Base-by-base conservation (phyloP, 2,329 filamentous ascomycete genomes). In the Penicillium hesseltinei region DNA sequence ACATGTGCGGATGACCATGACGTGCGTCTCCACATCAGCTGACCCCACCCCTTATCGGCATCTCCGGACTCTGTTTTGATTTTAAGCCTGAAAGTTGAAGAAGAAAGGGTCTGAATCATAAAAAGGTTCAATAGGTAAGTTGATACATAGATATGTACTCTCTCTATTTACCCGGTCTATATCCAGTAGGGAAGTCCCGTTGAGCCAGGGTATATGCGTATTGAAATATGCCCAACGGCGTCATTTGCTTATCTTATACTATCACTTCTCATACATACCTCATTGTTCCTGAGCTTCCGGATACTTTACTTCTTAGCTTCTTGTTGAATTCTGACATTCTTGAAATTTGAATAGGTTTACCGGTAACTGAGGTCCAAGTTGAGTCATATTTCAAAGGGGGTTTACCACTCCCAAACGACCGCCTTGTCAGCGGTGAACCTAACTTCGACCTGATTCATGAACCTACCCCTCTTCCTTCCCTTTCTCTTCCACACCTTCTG, bases 401-500 rank as follows among this genome's bases (percentile, higher is more conserved):
- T 25, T 25, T 19, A 6, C 15, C 9, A 33, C 33, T 15, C 46
- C 13, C 29, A 9, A 33, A 51, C 49, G 29, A 27, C 29, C 21
- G 40, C 36, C 36, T 43, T 44, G 53, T 42, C 53, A 56, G 53
- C 46, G 53, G 53, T 56, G 53, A 56, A 56, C 62, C 60, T 61
- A 59, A 64, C 58, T 57, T 54, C 48, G 48, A 52, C 54, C 62
- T 60, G 60, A 66, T 63, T 66, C 60, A 66, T 64, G 60, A 63
- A 63, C 52, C 62, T 66, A 67, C 65, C 65, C 65, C 65, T 67
- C 65, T 60, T 57, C 64, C 62, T 61, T 58, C 55, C 49, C 21
- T 54, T 55, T 54, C 47, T 21, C 54, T 51, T 53, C 51, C 36
- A 57, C 50, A 38, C 27, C 51, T 19, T 50, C 11, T 48, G 19